Evolutionary conservation across 768 basidiomycete species (phyloP), one percentile per base, ranked within the genome.

Genomic region (Trametes villosa): DNA sequence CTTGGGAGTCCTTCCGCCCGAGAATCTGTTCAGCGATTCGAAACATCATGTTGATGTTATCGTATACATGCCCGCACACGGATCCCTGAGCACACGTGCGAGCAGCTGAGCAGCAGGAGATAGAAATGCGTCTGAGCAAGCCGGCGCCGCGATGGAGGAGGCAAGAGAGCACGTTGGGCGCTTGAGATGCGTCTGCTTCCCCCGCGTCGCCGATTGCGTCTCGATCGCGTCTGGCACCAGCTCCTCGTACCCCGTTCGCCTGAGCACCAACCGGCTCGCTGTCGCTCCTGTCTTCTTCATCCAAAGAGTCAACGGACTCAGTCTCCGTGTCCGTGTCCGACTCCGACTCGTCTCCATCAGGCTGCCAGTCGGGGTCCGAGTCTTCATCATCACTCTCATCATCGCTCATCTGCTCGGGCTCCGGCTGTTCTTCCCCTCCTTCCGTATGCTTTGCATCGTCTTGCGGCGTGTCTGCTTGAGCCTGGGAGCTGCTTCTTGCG

Each of bases 401-500:
- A n/a, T 49, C 18, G n/a, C n/a, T n/a, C n/a, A n/a, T n/a, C n/a
- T n/a, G n/a, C 34, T 52, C 29, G 1, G 4, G 2, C 17, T 9
- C n/a, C 15, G 41, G 20, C 5, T 12, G 24, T 17, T 57, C 63
- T 13, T 51, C 30, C 34, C 15, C 34, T 15, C 9, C 9, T 8
- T 9, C 34, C 34, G 9, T 15, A 15, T 9, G 9, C 34, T 36
- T 8, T 36, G 34, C 15, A 15, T 36, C 34, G 34, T 9, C 9
- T 9, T 36, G 8, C 34, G 34, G 34, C 9, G 34, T 8, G 9
- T 36, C n/a, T n/a, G n/a, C 34, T 15, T 36, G 9, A 36, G 15
- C 8, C 34, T 36, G 8, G 34, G 13, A 15, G 3, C 36, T 18
- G 29, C 70, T 69, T 1, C 64, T 40, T 0, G 70, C 54, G 17